Evolutionary conservation across 257 asterid genomes (phyloP).

Genomic region (Lycium barbarum): DNA sequence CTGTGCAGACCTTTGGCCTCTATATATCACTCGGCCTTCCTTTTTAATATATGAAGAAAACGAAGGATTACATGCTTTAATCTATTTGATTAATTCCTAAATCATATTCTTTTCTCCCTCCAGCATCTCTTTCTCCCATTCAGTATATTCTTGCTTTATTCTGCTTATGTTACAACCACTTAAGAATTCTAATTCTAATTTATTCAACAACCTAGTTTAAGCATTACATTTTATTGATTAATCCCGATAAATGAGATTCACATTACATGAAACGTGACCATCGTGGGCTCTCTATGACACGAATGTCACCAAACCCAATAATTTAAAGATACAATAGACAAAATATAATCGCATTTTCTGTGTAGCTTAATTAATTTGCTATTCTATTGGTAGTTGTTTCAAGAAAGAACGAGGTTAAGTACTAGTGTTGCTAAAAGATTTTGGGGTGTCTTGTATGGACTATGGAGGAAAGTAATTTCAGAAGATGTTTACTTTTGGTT

Average conservation of each 20-base stretch:
- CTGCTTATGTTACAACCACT: neutral
- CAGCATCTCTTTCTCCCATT: neutral
- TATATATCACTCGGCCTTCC: neutral
- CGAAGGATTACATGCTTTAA: neutral
- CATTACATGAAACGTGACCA: neutral
- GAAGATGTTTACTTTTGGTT: too few species aligned
- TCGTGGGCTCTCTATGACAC: neutral
- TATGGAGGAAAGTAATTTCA: too few species aligned
- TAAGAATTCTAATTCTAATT: neutral
- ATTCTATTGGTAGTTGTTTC: neutral
- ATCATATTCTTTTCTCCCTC: neutral
- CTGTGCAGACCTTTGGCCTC: neutral
- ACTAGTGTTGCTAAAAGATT: neutral
- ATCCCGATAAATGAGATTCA: neutral
- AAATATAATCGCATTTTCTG: neutral
- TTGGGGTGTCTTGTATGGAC: too few species aligned
- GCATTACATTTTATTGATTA: neutral
- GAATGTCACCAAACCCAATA: conserved; percentile 2
- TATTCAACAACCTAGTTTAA: conserved; percentile 1
- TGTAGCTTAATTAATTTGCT: neutral
- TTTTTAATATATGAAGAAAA: neutral
- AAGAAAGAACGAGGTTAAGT: neutral
- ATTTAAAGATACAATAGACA: neutral
- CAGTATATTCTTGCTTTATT: conserved; percentile 1
- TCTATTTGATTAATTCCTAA: neutral